Evolutionary conservation across 495 filamentous ascomycete genomes (phyloP).

Genomic region (Usnea hakonensis): DNA sequence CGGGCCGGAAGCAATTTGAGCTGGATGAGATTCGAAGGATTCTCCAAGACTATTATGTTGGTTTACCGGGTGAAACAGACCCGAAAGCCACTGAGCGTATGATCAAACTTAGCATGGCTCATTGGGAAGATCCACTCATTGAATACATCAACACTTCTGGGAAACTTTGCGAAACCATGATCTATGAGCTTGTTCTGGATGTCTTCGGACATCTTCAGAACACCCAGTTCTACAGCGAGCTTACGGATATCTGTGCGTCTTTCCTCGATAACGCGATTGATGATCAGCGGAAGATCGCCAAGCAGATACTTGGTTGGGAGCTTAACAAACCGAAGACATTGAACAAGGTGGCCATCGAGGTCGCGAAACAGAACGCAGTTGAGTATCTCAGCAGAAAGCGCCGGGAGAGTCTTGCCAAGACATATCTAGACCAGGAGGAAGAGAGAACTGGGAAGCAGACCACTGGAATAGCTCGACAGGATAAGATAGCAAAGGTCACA

Average conservation of each 20-base stretch:
- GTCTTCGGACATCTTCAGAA: constrained; percentile 34
- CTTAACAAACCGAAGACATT: constrained; percentile 13
- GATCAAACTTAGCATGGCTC: constrained; percentile 32
- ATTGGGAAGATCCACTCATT: constrained; percentile 33
- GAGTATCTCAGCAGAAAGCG: constrained; percentile 9
- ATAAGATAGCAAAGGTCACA: constrained; percentile 22
- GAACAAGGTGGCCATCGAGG: constrained; percentile 13
- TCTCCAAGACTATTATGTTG: constrained; percentile 33
- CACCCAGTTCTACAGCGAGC: constrained; percentile 32
- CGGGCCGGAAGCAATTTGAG: constrained; percentile 24
- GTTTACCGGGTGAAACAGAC: constrained; percentile 36
- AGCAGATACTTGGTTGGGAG: constrained; percentile 14
- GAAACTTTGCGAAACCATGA: constrained; percentile 26
- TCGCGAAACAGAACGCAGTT: constrained; percentile 5
- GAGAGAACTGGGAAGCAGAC: constrained; percentile 8
- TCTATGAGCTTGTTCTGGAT: constrained; percentile 22
- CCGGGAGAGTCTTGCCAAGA: constrained; percentile 7
- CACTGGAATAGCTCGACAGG: constrained; percentile 1
- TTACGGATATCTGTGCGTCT: constrained; percentile 25
- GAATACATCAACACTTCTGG: constrained; percentile 30
- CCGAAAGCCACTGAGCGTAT: constrained; percentile 38
- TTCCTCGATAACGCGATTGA: constrained; percentile 27
- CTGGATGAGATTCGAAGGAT: constrained; percentile 31
- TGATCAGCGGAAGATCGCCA: constrained; percentile 19
- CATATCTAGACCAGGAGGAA: constrained; percentile 13